Base-by-base conservation (phyloP, 2,329 filamentous ascomycete genomes). In the Volutella citrinella region DNA sequence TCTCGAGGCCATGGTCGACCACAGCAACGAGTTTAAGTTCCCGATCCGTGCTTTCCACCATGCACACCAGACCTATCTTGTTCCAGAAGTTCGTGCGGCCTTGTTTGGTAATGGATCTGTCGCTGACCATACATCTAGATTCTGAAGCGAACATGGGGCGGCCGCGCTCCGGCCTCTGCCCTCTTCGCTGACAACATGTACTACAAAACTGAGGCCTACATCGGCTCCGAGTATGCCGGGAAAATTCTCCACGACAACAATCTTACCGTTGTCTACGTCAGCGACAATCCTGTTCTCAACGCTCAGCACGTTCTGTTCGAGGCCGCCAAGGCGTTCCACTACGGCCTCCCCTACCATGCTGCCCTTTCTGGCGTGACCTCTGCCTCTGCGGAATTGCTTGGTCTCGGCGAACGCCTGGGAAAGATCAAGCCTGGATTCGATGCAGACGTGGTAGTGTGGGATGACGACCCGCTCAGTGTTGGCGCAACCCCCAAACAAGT, bases 101-200 rank as follows among this genome's bases (percentile, higher is more conserved):
- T n/a, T n/a, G n/a, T n/a, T n/a, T n/a, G n/a, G n/a, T n/a, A n/a
- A n/a, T n/a, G n/a, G n/a, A n/a, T n/a, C n/a, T n/a, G n/a, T n/a
- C n/a, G n/a, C n/a, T n/a, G n/a, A n/a, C n/a, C n/a, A n/a, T n/a
- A n/a, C n/a, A n/a, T n/a, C n/a, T 18, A 70, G 67, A 72, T 79
- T 17, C 62, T 80, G 4, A 77, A 76, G 49, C 67, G 74, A 30
- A 70, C 71, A 1, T 79, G 68, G 60, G 75, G 76, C 11, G 69
- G 66, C 10, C 65, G 66, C 1, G 57, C 72, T 12, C 75, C 72
- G n/a, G 74, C 70, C 5, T 73, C 68, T 12, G 81, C 75, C n/a
- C 62, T 84, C 5, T 86, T 86, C 47, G 80, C 82, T 9, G 80
- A 85, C 51, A 83, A 80, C 53, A 84, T 84, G 76, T 82, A 76